These are phyloP conservation scores for Ailanthus altissimus DNA, from an alignment of 345 rosid species.

Conservation along the genomic window DNA sequence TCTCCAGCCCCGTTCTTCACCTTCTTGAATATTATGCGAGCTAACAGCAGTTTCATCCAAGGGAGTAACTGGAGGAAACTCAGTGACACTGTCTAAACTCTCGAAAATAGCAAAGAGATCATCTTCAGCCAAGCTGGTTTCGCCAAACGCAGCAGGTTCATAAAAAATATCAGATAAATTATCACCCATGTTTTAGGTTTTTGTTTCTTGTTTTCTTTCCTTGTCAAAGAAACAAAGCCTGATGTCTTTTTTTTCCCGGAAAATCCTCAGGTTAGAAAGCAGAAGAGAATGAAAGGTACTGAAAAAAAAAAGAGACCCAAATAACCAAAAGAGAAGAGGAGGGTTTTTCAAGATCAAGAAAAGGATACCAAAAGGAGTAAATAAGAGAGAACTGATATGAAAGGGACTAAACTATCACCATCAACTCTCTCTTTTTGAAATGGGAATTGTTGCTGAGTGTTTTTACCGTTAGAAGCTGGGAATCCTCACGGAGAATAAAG, in stretches of 20 bases:
- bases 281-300: not conserved
- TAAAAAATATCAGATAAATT: constrained; percentile 48
- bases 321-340: not conserved
- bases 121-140: constrained; percentile 54
- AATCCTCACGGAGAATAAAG: constrained; percentile 12
- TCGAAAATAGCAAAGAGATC: constrained; percentile 79
- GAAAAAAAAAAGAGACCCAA: not conserved
- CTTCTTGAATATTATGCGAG: constrained; percentile 8
- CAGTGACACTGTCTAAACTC: constrained; percentile 60
- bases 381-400: constrained; percentile 39
- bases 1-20: constrained; percentile 17
- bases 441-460: not conserved
- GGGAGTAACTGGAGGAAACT: constrained; percentile 51
- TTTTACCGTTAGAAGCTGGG: constrained; percentile 12
- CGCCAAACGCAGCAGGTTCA: constrained; percentile 48
- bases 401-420: constrained; percentile 70
- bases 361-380: constrained; percentile 40
- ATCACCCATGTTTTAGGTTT: constrained; percentile 40
- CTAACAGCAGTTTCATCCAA: constrained; percentile 30
- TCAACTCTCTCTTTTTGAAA: constrained; percentile 31
- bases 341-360: constrained; percentile 32
- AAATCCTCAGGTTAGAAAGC: constrained; percentile 14
- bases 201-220: not conserved
- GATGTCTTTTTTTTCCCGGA: constrained; percentile 2
- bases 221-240: constrained; percentile 14